Evolutionary conservation across 2,329 filamentous ascomycete genomes (phyloP), one percentile per base, ranked within the genome.

Genomic region (Alternaria ventricosa): DNA sequence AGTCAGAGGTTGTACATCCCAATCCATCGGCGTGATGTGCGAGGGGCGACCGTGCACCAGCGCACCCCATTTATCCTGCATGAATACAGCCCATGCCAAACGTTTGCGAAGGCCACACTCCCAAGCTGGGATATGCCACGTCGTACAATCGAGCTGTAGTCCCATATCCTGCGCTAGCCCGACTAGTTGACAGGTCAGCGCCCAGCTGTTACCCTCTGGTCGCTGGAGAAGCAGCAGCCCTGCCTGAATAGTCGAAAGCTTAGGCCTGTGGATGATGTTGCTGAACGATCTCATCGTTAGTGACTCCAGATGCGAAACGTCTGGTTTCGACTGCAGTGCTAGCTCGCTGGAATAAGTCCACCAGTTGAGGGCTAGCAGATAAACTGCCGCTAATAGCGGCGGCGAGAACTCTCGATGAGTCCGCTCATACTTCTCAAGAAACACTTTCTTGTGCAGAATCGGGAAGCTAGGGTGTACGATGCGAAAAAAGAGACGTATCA

Each of bases 401-500:
- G 87, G 87, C 0, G 87, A 86, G 65, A 90, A 87, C 67, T 89
- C 86, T 43, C 84, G 82, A 67, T 87, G 85, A 0, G 86, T 86
- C 11, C 85, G 80, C 27, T 82, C 82, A 68, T 89, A 88, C 72
- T 89, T 89, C 70, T 88, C 87, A 41, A 89, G 80, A 63, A 88
- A 89, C 12, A 89, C 87, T 30, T 84, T 85, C 71, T 89, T 89
- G 70, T 89, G 86, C 4, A 89, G 74, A 50, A 89, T 84, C 1
- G 87, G 87, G 68, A 87, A 88, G 60, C 82, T 84, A 0, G 87
- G 87, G 67, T 89, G 87, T 9, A 89, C 83, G 43, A 88, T 85
- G 25, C 86, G 82, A 68, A 94, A 95, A 82, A 92, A 95, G 11
- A 94, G 82, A 69, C 91, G 88, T 57, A 95, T 87, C 55, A 96